Base-by-base conservation (phyloP, 805 yeast species). In the Blastobotrys mokoenaii region DNA sequence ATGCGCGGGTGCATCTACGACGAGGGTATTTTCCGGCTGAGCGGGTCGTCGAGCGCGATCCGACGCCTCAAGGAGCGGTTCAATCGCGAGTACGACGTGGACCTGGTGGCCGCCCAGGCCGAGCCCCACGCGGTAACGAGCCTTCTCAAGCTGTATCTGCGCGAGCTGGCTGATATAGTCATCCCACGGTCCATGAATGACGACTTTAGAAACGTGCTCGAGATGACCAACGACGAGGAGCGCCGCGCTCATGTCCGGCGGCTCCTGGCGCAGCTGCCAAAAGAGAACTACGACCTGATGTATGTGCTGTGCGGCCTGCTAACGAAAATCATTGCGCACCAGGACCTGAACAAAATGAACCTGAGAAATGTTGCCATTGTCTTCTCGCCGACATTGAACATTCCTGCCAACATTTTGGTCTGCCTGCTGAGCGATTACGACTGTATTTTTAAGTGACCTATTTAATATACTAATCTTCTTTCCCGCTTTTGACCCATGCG, bases 91-190 rank as follows among this genome's bases (percentile, higher is more conserved):
- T 73, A 74, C 46, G 96, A 89, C 60, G 68, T 84, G 38, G 87
- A 85, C 57, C 68, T 89, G 43, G 72, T 74, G 11, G 58, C 58
- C 11, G 51, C 51, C 10, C 47, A 50, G 12, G 56, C 61, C 34
- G 96, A 89, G 62, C 80, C 85, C 27, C 88, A 90, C 62, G 83
- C 96, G 0, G 82, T 86, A 6, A 82, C 96, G 2, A 95, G 96
- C 0, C 66, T 90, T 38, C 67, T 90, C 52, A 90, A 90, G 60
- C 71, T 89, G 14, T 90, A 82, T 64, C 67, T 90, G 46, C 71
- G 97, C 50, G 87, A 81, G 45, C 62, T 90, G 45, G 87, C 95
- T 1, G 71, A 75, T 16, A 76, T 77, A 27, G 70, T 87, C n/a
- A 65, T 87, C 33, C 80, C 90, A 0, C 72, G 70, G 20, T 74